Conservation (phyloP, 148 eudicot genomes). For the Cornus kousa region DNA sequence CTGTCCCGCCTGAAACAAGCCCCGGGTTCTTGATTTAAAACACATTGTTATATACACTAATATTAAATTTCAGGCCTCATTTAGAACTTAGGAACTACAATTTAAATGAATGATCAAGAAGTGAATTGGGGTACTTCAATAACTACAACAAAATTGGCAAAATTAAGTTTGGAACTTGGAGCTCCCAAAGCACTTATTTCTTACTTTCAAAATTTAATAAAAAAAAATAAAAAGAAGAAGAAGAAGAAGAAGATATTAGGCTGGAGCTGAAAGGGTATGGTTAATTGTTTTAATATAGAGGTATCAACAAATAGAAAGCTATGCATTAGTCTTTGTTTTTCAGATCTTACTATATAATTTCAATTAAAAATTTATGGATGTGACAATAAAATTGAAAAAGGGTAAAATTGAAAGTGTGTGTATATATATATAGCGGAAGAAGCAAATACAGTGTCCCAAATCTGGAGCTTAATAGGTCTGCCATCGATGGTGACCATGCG, state of each 20-base stretch:
- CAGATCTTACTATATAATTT: background rate
- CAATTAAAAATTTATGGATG: background rate
- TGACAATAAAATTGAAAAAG: background rate
- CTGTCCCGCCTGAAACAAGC: slow-evolving; percentile 64
- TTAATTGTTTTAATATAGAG: background rate
- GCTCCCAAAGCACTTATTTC: no score
- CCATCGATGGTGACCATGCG: slow-evolving; percentile 69
- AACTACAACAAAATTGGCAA: background rate
- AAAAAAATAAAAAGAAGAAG: no score
- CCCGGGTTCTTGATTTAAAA: background rate
- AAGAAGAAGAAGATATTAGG: no score
- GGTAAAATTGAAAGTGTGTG: background rate
- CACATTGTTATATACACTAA: background rate
- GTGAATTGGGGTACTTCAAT: no score
- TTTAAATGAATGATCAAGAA: background rate
- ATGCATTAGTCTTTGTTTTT: background rate
- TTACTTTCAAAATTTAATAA: no score
- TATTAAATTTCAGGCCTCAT: background rate
- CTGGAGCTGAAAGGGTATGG: background rate
- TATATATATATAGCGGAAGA: background rate
- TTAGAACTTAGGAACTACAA: background rate
- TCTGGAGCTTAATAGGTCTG: slow-evolving; percentile 66
- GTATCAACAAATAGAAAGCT: no score
- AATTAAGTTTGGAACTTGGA: background rate
- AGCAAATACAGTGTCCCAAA: slow-evolving; percentile 72